These are phyloP conservation scores for Zygotorulaspora danielsina DNA, from an alignment of 805 yeast genomes.

Conservation along the genomic window DNA sequence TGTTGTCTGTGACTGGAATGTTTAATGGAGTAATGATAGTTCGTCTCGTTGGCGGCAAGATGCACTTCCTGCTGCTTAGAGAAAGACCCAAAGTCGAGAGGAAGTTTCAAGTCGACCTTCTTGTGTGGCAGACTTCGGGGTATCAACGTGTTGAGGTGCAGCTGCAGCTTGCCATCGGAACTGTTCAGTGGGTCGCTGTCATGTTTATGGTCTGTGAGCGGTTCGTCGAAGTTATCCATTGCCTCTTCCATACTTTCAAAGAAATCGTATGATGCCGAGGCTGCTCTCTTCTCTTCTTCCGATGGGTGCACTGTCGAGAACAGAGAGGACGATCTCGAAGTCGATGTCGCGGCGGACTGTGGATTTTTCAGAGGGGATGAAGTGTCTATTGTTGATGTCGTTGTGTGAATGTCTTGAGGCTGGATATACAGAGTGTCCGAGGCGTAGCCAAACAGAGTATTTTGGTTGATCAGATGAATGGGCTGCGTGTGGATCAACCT, in stretches of 20 bases:
- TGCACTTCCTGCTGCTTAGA: slow-evolving; percentile 1
- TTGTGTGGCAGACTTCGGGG: slow-evolving; percentile 8
- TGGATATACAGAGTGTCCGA: background rate
- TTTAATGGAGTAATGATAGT: slow-evolving; percentile 9
- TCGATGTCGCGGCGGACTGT: slow-evolving; percentile 3
- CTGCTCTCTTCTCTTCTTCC: background rate
- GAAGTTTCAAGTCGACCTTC: background rate
- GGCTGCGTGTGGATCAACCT: slow-evolving; percentile 29
- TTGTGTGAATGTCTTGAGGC: background rate
- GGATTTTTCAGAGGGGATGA: background rate
- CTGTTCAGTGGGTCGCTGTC: background rate
- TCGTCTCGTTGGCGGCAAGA: background rate
- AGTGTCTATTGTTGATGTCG: background rate
- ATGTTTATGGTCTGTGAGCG: background rate
- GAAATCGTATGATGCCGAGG: background rate
- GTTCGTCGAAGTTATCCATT: background rate
- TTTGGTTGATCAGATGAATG: slow-evolving; percentile 17
- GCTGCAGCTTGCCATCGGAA: background rate
- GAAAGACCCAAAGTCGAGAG: slow-evolving; percentile 1
- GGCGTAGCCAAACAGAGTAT: slow-evolving; percentile 8
- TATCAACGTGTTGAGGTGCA: background rate
- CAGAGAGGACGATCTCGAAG: slow-evolving; percentile 11
- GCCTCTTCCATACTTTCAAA: slow-evolving; percentile 7
- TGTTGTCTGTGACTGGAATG: background rate
- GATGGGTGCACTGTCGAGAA: slow-evolving; percentile 7